A percentile compares a stretch with the other conserved stretches of the same genome.
Conservation (phyloP, 2,329 filamentous ascomycete species). For the Colletotrichum brevisporum region DNA sequence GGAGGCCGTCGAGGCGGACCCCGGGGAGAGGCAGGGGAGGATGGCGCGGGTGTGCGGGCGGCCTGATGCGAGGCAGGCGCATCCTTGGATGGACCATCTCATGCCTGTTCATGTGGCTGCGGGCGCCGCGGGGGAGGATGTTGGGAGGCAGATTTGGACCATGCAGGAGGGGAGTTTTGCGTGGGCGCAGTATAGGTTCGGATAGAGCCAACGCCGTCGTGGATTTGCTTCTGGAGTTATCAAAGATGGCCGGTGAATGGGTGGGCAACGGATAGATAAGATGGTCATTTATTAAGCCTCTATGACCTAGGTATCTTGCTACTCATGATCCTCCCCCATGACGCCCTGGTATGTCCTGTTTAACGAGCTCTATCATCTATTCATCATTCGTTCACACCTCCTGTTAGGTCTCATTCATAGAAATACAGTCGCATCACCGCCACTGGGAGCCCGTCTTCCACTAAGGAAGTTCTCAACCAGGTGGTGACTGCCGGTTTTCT, state of each 20-base stretch:
- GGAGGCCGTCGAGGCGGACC: constrained; percentile 56
- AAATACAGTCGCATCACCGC: constrained; percentile 53
- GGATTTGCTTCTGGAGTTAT: not conserved
- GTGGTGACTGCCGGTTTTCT: constrained; percentile 60
- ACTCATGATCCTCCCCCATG: too few relatives aligned
- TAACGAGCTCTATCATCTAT: too few relatives aligned
- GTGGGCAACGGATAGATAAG: not conserved
- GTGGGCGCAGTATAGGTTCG: constrained; percentile 65
- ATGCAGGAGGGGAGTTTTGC: constrained; percentile 60
- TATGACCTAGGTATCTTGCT: too few relatives aligned
- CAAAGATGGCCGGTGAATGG: too few relatives aligned
- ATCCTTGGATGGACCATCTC: constrained; percentile 65
- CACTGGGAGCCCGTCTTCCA: constrained; percentile 58
- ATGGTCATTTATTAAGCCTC: constrained; percentile 25
- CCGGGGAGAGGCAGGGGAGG: constrained; percentile 53
- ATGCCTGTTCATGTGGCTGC: constrained; percentile 64
- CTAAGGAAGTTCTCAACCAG: constrained; percentile 70
- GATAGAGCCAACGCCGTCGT: constrained; percentile 31
- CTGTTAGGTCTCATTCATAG: constrained; percentile 40
- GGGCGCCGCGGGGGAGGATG: constrained; percentile 60
- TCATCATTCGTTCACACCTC: too few relatives aligned
- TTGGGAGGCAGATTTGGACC: constrained; percentile 60
- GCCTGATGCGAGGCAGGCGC: constrained; percentile 62
- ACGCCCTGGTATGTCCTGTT: too few relatives aligned
- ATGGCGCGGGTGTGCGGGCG: constrained; percentile 57